Evolutionary conservation across 129 eudicot species (phyloP), one percentile per base, ranked within the genome.

Genomic region (Ambrosia trifida): DNA sequence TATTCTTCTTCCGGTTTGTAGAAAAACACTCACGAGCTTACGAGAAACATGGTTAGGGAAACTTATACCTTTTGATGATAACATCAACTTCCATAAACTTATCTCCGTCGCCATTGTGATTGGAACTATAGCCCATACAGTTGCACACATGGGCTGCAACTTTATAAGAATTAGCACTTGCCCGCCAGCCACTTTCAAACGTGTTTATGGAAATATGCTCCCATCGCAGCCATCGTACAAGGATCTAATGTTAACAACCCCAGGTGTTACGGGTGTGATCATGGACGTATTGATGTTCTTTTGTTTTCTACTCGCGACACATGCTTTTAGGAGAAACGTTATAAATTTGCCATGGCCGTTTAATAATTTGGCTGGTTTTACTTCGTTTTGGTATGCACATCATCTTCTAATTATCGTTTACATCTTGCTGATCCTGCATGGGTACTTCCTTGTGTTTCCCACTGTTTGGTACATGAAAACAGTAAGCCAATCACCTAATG

Each of bases 321-420:
- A 90, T 72, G 86, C 97, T 6, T 90, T 95, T 58, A 74, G 99
- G 70, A 79, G 96, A 72, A 95, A 88, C 75, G 91, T 90, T n/a
- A 79, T 95, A 16, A 84, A 95, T 49, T 73, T 95, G 62, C 87
- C 94, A 36, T 69, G 85, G 88, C 87, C 89, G 1, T 79, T 95
- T 28, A 81, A 80, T 30, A 65, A 76, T 45, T 64, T 95, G 72
- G 96, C 96, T 8, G 99, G 99, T n/a, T 95, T 95, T 62, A 95
- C 92, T 59, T 75, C 99, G 17, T 95, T 95, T 66, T 95, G 99
- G 99, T 95, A 95, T 73, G 84, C 99, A 3, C 99, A 95, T 81
- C 99, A 95, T 84, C 74, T 95, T 66, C 89, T 95, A 68, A 82
- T 80, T 11, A 38, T 95, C 17, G 97, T 84, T 19, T 95, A 90